A percentile compares a stretch with the other conserved stretches of the same genome.
These are phyloP conservation scores for Alternaria arbusti DNA, from an alignment of 2,329 filamentous ascomycete species.

Conservation along the genomic window DNA sequence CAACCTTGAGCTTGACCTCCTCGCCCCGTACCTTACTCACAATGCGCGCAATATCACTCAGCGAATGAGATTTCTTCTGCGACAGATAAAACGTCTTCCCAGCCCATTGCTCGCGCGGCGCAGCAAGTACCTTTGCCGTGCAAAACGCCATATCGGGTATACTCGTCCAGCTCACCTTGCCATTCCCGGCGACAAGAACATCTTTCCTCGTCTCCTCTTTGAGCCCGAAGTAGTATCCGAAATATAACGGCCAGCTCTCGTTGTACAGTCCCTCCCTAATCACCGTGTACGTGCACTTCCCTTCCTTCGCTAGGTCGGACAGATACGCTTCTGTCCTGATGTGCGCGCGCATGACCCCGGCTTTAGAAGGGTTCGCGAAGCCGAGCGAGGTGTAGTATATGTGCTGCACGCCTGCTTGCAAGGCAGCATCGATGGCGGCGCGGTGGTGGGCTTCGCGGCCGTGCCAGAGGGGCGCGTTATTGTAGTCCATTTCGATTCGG, in stretches of 20 bases:
- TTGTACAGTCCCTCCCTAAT: slow-evolving; percentile 56
- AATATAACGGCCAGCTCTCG: slow-evolving; percentile 57
- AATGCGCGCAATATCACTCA: slow-evolving; percentile 40
- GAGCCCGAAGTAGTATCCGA: slow-evolving; percentile 51
- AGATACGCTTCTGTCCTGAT: slow-evolving; percentile 54
- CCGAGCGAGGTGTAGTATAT: slow-evolving; percentile 56
- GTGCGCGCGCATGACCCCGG: slow-evolving; percentile 55
- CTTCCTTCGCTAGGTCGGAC: slow-evolving; percentile 29
- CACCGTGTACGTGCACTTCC: slow-evolving; percentile 41
- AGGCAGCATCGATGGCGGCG: slow-evolving; percentile 52
- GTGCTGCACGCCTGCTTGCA: slow-evolving; percentile 51
- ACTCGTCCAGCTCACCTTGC: slow-evolving; percentile 52
- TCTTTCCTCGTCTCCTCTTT: slow-evolving; percentile 46
- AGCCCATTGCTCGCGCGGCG: slow-evolving; percentile 36
- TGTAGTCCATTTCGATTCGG: slow-evolving; percentile 53
- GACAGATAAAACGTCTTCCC: slow-evolving; percentile 51
- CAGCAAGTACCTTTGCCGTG: slow-evolving; percentile 50
- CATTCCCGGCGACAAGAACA: slow-evolving; percentile 52
- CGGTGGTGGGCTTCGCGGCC: slow-evolving; percentile 55
- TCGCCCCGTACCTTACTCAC: slow-evolving; percentile 35
- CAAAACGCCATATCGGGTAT: slow-evolving; percentile 54
- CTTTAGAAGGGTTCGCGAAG: slow-evolving; percentile 50
- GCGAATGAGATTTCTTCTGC: slow-evolving; percentile 31
- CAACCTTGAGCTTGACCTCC: slow-evolving; percentile 46
- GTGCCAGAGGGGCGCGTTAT: slow-evolving; percentile 49